Evolutionary conservation across 768 basidiomycete genomes (phyloP), one percentile per base, ranked within the genome.

Genomic region (Zangia roseola): DNA sequence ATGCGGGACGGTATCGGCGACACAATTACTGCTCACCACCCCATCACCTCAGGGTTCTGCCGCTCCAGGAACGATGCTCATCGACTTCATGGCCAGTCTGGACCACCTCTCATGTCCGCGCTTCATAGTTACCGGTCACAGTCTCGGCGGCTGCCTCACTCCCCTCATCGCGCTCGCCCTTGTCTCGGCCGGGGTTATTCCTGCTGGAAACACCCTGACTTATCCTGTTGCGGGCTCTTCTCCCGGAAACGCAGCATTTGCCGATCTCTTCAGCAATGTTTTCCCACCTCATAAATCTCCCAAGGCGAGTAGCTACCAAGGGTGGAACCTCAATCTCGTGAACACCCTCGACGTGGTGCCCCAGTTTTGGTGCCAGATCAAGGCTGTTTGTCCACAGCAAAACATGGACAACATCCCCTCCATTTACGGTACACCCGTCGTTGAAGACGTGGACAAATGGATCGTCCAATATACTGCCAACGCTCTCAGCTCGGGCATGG

Each of bases 321-420:
- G 44, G 1, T 45, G 44, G 44, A 38, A 36, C 28, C 31, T 31
- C 19, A 33, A 38, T 35, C 6, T 38, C 14, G 36, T 45, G n/a
- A 45, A 45, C 36, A 26, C n/a, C 8, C 26, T 19, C 5, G 44
- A 45, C 26, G 16, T 21, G 10, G 26, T 45, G 6, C 44, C 44
- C 3, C 44, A 45, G 26, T 36, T 26, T 2, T 45, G 44, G 44
- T 36, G 19, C 25, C 20, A 24, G 5, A n/a, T 17, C 10, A 31
- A 25, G 30, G 7, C 13, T 10, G 10, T 30, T 21, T 45, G 36
- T 9, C 14, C 9, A 1, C 8, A 40, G 5, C 58, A 59, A 40
- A 56, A 59, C 37, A 5, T 56, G 45, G 4, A 10, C 9, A 60
- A 56, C 23, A 50, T 59, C 3, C 54, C 54, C 6, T 1, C 40